Evolutionary conservation across 208 protist genomes (phyloP).

Genomic region (Trypanosoma avium): DNA sequence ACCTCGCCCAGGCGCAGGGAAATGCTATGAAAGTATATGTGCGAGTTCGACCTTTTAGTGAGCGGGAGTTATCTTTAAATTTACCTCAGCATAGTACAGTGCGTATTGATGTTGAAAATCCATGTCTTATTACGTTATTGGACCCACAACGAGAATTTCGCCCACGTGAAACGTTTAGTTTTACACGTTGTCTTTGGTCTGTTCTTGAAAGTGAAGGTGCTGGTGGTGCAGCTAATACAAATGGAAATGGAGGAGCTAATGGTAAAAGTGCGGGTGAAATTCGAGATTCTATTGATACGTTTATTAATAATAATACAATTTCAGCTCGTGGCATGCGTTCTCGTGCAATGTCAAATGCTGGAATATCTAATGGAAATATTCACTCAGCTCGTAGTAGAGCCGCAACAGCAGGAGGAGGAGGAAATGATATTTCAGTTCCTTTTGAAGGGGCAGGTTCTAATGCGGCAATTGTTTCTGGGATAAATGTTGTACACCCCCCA

Average conservation of each 20-base stretch:
- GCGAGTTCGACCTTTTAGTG: constrained; percentile 81
- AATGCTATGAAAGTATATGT: constrained; percentile 88
- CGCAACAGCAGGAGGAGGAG: too few relatives aligned
- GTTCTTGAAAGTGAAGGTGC: constrained; percentile 40
- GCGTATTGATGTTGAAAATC: constrained; percentile 73
- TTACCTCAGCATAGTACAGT: constrained; percentile 57
- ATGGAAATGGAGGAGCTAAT: constrained; percentile 14
- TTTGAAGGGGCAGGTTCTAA: constrained; percentile 50
- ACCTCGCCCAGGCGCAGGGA: constrained; percentile 28
- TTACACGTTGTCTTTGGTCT: constrained; percentile 83
- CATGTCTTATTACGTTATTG: constrained; percentile 61
- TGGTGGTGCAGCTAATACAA: too few relatives aligned
- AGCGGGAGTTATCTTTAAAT: constrained; percentile 63
- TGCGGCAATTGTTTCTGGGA: constrained; percentile 43
- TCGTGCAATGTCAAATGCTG: background rate
- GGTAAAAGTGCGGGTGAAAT: constrained; percentile 17
- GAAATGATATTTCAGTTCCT: background rate
- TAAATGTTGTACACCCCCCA: constrained; percentile 58
- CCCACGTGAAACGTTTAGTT: constrained; percentile 60
- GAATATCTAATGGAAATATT: constrained; percentile 5
- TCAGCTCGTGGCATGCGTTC: background rate
- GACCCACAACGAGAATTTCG: constrained; percentile 63
- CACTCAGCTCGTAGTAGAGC: constrained; percentile 11
- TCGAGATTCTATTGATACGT: constrained; percentile 41
- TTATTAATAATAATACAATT: constrained; percentile 36